Base-by-base conservation (phyloP, 148 eudicot species). In the Nepenthes gracilis region DNA sequence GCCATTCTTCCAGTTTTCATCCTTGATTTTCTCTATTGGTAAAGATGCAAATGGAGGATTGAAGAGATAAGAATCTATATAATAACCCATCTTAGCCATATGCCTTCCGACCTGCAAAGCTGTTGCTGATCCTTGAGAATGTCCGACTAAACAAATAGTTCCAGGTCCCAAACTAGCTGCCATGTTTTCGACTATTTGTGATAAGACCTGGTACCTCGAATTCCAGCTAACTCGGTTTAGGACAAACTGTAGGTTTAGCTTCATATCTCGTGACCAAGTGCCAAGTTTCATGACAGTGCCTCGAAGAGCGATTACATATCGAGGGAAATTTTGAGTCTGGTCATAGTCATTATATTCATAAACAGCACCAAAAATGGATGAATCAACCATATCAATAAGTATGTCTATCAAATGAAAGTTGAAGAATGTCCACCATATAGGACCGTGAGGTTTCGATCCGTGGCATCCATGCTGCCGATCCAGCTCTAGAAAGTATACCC, bases 101-200 rank as follows among this genome's bases (percentile, higher is more conserved):
- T 76, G 72, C 62, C 78, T 75, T 36, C 97, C 97, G 0, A 73
- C 73, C 13, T 75, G 79, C 55, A 89, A 66, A 4, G 94, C 94
- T 23, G 81, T 78, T 55, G 94, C 81, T 9, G 94, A 70, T 2
- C 97, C 97, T 37, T 83, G 33, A 5, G 97, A 83, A 57, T 90
- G 97, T 23, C 97, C 97, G 0, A 87, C 69, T 66, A 90, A 65
- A 88, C 88, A 90, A n/a, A 84, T 35, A 14, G 59, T 72, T 6
- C 66, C 38, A 15, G 73, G 53, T 9, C 85, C 90, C 1, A 58
- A 65, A 0, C 36, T 57, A 12, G 56, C 47, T 32, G 65, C 75
- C 32, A 64, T 54, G 33, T 61, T 54, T 59, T 74, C 60, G 0
- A 75, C 74, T 0, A 67, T 67, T 64, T 74, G 60, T 12, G 68